Conservation (phyloP, 2,329 filamentous ascomycete species). For the Talaromyces sp. region DNA sequence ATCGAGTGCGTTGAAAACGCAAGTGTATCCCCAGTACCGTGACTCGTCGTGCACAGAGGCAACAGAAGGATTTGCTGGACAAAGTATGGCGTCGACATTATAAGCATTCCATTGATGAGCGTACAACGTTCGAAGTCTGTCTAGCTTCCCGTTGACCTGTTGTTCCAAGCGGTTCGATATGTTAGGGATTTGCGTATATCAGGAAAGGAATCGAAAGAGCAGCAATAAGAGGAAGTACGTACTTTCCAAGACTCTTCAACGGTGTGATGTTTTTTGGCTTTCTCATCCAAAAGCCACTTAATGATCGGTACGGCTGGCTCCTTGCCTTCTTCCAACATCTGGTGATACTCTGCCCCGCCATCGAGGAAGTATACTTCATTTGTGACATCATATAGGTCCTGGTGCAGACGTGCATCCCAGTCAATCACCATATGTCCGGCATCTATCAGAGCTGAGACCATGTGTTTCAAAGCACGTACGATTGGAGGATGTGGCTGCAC, state of each 20-base stretch:
- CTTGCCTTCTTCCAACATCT: not conserved
- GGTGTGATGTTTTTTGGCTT: not conserved
- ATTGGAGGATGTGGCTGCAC: constrained; percentile 65
- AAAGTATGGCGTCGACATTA: constrained; percentile 18
- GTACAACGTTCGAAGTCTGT: constrained; percentile 10
- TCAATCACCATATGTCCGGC: constrained; percentile 15
- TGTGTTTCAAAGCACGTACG: constrained; percentile 52
- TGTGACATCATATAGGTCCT: not conserved
- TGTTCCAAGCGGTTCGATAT: not conserved
- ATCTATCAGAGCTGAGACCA: constrained; percentile 33
- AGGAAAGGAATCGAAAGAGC: not conserved
- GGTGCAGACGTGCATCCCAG: constrained; percentile 12
- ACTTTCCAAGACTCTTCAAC: constrained; percentile 14
- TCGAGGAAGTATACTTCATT: constrained; percentile 17
- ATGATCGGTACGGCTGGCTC: constrained; percentile 15
- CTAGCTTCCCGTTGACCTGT: constrained; percentile 10
- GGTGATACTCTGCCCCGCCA: constrained; percentile 9
- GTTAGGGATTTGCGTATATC: not conserved
- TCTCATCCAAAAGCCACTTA: constrained; percentile 14
- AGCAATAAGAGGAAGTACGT: not conserved
- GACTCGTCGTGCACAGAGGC: constrained; percentile 56
- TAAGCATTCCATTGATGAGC: constrained; percentile 14
- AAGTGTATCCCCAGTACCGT: constrained; percentile 55
- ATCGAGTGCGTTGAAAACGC: constrained; percentile 37
- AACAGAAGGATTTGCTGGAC: constrained; percentile 55